Evolutionary conservation across 1,139 yeast species (phyloP).

Genomic region (Hyphopichia fennica): DNA sequence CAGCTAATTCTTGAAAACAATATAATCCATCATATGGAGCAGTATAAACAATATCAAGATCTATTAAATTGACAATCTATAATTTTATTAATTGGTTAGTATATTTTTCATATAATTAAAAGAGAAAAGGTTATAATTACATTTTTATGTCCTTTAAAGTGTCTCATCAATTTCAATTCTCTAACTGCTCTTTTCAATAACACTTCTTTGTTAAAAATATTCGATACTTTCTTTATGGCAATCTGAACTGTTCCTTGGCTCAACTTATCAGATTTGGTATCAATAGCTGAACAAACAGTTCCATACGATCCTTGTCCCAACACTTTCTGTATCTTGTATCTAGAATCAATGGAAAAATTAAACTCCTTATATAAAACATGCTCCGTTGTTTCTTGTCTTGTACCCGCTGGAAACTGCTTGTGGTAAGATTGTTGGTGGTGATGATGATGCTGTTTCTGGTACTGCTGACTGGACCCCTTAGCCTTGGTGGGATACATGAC

Average conservation of each 20-base stretch:
- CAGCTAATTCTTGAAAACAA: conserved; percentile 77
- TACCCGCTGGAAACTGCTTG: too few species aligned
- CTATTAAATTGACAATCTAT: conserved; percentile 67
- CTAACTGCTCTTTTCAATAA: conserved; percentile 73
- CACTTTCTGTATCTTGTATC: conserved; percentile 62
- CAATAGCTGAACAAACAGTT: conserved; percentile 80
- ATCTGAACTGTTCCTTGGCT: conserved; percentile 25
- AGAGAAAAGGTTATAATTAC: conserved; percentile 22
- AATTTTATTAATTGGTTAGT: conserved; percentile 1
- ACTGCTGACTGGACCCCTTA: too few species aligned
- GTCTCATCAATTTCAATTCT: conserved; percentile 74
- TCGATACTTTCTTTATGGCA: conserved; percentile 79
- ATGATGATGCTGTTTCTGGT: too few species aligned
- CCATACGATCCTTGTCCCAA: conserved; percentile 93
- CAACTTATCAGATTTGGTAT: conserved; percentile 32
- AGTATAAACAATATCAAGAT: conserved; percentile 64
- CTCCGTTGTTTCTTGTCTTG: neutral
- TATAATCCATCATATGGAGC: conserved; percentile 82
- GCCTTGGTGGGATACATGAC: too few species aligned
- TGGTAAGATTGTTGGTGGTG: too few species aligned
- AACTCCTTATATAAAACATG: conserved; percentile 17
- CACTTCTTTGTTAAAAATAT: conserved; percentile 63
- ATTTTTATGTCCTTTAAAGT: conserved; percentile 79
- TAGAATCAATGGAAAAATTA: conserved; percentile 62
- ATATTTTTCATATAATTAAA: neutral